These are phyloP conservation scores for Metschnikowia orientalis DNA, from an alignment of 805 yeast species.

Conservation along the genomic window DNA sequence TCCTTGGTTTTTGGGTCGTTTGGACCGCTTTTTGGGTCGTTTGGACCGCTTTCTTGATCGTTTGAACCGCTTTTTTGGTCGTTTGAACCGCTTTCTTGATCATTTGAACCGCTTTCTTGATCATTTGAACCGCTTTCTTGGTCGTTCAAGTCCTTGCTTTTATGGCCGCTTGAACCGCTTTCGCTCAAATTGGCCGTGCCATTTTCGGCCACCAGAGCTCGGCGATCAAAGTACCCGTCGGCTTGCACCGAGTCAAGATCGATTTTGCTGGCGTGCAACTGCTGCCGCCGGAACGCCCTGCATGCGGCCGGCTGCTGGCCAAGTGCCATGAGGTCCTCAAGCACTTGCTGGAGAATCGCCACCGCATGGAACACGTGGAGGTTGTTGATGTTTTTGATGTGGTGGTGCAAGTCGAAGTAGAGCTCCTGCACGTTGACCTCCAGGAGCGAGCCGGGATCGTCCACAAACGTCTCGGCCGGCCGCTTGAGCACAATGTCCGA, in stretches of 20 bases:
- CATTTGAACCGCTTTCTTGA: too few relatives aligned
- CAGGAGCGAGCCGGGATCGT: constrained; percentile 32
- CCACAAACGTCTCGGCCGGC: constrained; percentile 38
- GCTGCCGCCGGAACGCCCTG: constrained; percentile 23
- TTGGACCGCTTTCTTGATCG: too few relatives aligned
- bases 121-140: too few relatives aligned
- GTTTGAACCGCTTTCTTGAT: too few relatives aligned
- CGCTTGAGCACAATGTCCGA: constrained; percentile 36
- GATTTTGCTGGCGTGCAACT: constrained; percentile 20
- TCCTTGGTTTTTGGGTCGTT: too few relatives aligned
- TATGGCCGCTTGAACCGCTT: too few relatives aligned
- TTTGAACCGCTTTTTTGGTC: too few relatives aligned
- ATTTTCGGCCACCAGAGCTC: too few relatives aligned
- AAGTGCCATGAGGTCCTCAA: constrained; percentile 31
- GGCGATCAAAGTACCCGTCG: too few relatives aligned
- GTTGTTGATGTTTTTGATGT: constrained; percentile 30
- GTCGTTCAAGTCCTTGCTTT: too few relatives aligned
- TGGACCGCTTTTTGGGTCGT: too few relatives aligned
- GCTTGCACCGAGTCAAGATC: constrained; percentile 19
- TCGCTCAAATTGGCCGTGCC: too few relatives aligned
- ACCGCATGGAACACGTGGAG: constrained; percentile 36
- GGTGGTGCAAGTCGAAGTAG: constrained; percentile 29
- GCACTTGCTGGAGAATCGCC: constrained; percentile 24
- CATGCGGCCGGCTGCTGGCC: constrained; percentile 24
- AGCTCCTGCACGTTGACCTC: constrained; percentile 34